Conservation (phyloP, 2,329 filamentous ascomycete genomes). For the Venturia pyrina region DNA sequence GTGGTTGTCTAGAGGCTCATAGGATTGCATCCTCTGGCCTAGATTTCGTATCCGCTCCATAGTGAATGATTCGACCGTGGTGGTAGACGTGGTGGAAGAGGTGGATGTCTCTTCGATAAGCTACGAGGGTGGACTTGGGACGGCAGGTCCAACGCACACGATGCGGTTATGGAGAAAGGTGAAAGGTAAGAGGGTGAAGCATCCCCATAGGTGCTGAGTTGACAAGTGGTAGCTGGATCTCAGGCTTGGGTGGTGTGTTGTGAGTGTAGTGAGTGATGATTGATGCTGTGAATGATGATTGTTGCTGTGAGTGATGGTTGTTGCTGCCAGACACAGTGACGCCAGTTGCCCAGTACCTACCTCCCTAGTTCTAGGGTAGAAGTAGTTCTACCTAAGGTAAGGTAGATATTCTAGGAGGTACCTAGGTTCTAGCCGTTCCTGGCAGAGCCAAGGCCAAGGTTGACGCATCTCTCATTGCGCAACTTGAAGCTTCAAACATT, state of each 20-base stretch:
- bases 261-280: not conserved
- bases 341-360: not conserved
- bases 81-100: not conserved
- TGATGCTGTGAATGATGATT: not conserved
- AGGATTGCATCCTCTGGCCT: constrained; percentile 23
- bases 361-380: not conserved
- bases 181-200: not conserved
- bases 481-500: too few relatives aligned
- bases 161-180: not conserved
- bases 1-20: constrained; percentile 23
- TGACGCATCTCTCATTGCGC: too few relatives aligned
- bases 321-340: too few relatives aligned
- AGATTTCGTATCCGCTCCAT: constrained; percentile 28
- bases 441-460: too few relatives aligned
- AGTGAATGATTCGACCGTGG: not conserved
- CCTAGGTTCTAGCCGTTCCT: too few relatives aligned
- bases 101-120: not conserved
- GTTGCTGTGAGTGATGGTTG: not conserved
- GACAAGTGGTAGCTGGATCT: not conserved
- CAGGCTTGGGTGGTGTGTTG: not conserved
- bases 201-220: not conserved
- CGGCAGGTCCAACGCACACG: not conserved
- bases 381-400: too few relatives aligned
- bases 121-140: not conserved
- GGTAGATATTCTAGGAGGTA: too few relatives aligned